Conservation (phyloP, 1,284 basidiomycete species). For the Papiliotrema nemorosa region DNA sequence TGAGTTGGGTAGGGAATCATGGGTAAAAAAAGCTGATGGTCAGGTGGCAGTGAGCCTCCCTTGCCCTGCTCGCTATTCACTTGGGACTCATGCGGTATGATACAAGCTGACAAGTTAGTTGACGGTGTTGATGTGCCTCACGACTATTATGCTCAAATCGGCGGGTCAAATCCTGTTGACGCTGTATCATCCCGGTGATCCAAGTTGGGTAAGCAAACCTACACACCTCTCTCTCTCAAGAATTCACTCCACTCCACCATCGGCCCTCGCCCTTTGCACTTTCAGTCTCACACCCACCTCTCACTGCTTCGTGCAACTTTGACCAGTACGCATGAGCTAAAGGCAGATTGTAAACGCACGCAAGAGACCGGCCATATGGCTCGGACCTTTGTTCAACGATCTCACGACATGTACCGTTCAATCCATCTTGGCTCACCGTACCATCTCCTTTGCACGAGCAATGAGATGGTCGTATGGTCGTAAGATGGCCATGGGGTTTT, state of each 20-base stretch:
- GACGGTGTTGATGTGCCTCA: too few species aligned
- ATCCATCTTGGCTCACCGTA: not conserved
- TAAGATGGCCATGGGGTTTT: not conserved
- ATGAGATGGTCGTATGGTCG: not conserved
- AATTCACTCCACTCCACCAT: too few species aligned
- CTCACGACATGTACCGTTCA: not conserved
- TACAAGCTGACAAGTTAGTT: too few species aligned
- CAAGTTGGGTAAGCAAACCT: not conserved
- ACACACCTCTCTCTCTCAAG: too few species aligned
- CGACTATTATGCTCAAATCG: too few species aligned
- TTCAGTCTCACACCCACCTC: not conserved
- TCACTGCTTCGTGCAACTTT: not conserved
- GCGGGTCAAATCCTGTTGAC: not conserved
- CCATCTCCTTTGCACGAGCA: not conserved
- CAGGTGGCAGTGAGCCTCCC: too few species aligned
- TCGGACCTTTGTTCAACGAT: not conserved
- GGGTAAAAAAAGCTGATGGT: too few species aligned
- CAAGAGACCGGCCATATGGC: not conserved
- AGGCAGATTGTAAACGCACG: not conserved
- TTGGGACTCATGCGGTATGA: too few species aligned
- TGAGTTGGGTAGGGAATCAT: too few species aligned
- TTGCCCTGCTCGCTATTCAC: too few species aligned
- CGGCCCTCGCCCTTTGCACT: too few species aligned
- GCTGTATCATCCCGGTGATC: not conserved
- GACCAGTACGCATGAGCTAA: too few species aligned